Conservation (phyloP, 1,139 yeast genomes). For the Yamadazyma epiphylla region DNA sequence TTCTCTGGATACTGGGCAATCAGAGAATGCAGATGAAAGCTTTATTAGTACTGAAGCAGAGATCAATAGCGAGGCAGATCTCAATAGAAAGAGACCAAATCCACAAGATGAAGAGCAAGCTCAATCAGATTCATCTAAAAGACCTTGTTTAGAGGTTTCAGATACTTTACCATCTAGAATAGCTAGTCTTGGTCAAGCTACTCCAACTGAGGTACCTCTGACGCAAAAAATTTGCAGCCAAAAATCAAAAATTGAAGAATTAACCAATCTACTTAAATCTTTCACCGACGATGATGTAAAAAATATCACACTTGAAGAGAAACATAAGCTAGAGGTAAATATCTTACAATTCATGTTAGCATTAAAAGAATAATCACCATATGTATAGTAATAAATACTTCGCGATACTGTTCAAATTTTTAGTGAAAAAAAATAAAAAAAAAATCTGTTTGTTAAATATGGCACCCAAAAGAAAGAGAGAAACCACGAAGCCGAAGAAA, state of each 20-base stretch:
- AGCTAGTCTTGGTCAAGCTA: no score
- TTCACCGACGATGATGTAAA: background rate
- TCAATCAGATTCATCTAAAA: background rate
- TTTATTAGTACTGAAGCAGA: slow-evolving; percentile 7
- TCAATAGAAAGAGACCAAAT: slow-evolving; percentile 1
- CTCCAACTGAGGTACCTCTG: background rate
- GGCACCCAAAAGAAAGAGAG: slow-evolving; percentile 15
- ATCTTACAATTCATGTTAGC: background rate
- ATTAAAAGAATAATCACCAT: background rate
- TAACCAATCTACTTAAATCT: background rate
- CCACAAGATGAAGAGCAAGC: slow-evolving; percentile 2
- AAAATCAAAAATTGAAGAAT: background rate
- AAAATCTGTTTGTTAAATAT: no score
- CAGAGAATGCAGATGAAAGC: slow-evolving; percentile 8
- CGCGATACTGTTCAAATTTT: no score
- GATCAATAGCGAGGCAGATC: slow-evolving; percentile 2
- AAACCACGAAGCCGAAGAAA: slow-evolving; percentile 13
- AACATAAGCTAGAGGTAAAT: background rate
- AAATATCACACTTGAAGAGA: background rate
- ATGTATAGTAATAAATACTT: background rate
- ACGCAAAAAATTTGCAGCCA: background rate
- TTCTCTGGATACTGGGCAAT: slow-evolving; percentile 10
- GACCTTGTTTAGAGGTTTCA: no score
- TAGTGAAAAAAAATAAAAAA: slow-evolving; percentile 15
- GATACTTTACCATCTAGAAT: no score